Evolutionary conservation across 805 yeast species (phyloP).

Genomic region (Yarrowia porcina): DNA sequence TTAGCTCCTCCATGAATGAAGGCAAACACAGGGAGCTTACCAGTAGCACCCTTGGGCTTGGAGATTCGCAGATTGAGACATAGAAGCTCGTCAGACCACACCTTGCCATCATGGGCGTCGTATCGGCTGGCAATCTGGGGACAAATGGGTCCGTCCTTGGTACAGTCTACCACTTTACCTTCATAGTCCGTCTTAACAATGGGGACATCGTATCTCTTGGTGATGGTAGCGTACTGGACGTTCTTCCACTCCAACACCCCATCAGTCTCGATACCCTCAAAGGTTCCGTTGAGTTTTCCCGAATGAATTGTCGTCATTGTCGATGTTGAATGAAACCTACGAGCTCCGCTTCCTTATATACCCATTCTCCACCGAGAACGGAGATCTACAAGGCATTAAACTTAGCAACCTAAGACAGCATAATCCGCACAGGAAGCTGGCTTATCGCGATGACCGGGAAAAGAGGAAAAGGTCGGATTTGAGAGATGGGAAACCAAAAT

Average conservation of each 20-base stretch:
- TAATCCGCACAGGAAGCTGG: background rate
- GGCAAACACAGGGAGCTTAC: constrained; percentile 22
- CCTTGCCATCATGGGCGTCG: background rate
- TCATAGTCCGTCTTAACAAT: constrained; percentile 21
- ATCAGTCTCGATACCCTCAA: background rate
- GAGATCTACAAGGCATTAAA: background rate
- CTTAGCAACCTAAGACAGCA: constrained; percentile 2
- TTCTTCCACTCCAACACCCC: constrained; percentile 12
- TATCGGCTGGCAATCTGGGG: constrained; percentile 28
- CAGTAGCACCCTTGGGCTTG: background rate
- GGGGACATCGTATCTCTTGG: background rate
- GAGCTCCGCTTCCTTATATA: background rate
- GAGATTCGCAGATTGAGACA: constrained; percentile 4
- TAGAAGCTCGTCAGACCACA: constrained; percentile 7
- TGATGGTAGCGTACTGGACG: background rate
- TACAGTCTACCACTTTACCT: constrained; percentile 26
- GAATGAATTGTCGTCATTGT: background rate
- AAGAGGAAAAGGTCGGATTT: no score
- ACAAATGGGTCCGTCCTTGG: constrained; percentile 30
- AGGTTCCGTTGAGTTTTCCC: background rate
- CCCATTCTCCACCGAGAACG: background rate
- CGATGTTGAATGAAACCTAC: background rate
- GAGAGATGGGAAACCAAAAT: no score
- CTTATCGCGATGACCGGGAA: background rate
- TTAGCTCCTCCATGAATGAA: constrained; percentile 27